Evolutionary conservation across 148 eudicot species (phyloP), one percentile per base, ranked within the genome.

Genomic region (Rheum nobile): DNA sequence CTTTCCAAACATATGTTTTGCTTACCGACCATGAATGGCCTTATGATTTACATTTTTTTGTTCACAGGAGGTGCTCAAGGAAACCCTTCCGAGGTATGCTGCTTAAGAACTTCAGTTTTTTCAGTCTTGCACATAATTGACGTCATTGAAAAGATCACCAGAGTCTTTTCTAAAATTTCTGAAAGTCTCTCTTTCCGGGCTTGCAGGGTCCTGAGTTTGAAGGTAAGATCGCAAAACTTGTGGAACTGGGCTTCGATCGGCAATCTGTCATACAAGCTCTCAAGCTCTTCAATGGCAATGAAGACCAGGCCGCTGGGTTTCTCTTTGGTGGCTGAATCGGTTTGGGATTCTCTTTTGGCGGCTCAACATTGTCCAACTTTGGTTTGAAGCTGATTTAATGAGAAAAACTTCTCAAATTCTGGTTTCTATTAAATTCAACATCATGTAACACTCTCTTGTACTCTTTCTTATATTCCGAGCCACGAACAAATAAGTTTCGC

Each of bases 211-310:
- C 94, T 42, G 91, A 87, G 31, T 92, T 90, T 82, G 96, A 96
- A 84, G 92, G 96, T 47, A 92, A 96, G 87, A 84, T 96, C 8
- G 75, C 88, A 54, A 92, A 82, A 84, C 96, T 96, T 47, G 82
- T 92, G 32, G 99, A 96, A 80, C 84, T 96, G 21, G 97, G 97
- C 50, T 96, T 96, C 76, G 90, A 82, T 54, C 84, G 98, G 71
- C 91, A 86, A 28, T 83, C 86, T 48, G 96, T 87, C 22, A 71
- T 89, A 73, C 88, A 93, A 74, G 98, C 98, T 72, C 86, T 91
- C 13, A 84, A 89, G 77, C 76, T 91, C 69, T 86, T 71, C 57
- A 77, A 88, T 74, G 94, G 98, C 74, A 91, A 93, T 54, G 98
- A 93, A 86, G 98, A 93, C 19, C 91, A 87, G 82, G 98, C 98